Conservation (phyloP, 805 yeast genomes). For the Kuraishia ogatae region DNA sequence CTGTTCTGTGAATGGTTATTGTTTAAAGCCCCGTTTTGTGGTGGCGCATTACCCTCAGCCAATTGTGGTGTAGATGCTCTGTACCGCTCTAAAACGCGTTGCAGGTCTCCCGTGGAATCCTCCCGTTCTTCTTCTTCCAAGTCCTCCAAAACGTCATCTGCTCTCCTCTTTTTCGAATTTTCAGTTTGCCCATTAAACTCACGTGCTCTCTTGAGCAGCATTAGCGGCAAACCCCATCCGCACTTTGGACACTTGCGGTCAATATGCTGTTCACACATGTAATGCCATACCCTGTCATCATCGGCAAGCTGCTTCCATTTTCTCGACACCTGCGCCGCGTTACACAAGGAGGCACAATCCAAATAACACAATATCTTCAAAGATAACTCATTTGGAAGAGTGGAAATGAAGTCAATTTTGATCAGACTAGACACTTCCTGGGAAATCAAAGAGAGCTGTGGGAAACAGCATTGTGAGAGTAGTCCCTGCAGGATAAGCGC, state of each 20-base stretch:
- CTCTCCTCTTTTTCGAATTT: constrained; percentile 14
- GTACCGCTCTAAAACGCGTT: not conserved
- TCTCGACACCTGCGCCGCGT: constrained; percentile 86
- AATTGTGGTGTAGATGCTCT: not conserved
- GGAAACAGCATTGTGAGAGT: constrained; percentile 86
- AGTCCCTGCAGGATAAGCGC: constrained; percentile 75
- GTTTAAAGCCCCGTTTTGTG: not conserved
- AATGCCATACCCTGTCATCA: constrained; percentile 96
- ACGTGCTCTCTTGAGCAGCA: constrained; percentile 77
- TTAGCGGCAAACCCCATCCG: constrained; percentile 96
- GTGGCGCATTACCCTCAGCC: not conserved
- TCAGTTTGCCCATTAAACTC: constrained; percentile 23
- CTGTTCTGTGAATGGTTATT: not conserved
- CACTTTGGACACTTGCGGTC: constrained; percentile 96
- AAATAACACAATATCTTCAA: constrained; percentile 79
- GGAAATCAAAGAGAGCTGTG: constrained; percentile 81
- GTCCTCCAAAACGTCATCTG: constrained; percentile 2
- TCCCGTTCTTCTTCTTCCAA: not conserved
- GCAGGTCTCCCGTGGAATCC: not conserved
- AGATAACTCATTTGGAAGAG: constrained; percentile 80
- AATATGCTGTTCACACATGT: constrained; percentile 96
- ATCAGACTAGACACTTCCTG: constrained; percentile 73
- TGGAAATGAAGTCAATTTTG: constrained; percentile 79
- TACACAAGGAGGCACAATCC: constrained; percentile 89
- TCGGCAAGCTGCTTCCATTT: constrained; percentile 88